Conservation (phyloP, 2,329 filamentous ascomycete species). For the Bertia moriformis region DNA sequence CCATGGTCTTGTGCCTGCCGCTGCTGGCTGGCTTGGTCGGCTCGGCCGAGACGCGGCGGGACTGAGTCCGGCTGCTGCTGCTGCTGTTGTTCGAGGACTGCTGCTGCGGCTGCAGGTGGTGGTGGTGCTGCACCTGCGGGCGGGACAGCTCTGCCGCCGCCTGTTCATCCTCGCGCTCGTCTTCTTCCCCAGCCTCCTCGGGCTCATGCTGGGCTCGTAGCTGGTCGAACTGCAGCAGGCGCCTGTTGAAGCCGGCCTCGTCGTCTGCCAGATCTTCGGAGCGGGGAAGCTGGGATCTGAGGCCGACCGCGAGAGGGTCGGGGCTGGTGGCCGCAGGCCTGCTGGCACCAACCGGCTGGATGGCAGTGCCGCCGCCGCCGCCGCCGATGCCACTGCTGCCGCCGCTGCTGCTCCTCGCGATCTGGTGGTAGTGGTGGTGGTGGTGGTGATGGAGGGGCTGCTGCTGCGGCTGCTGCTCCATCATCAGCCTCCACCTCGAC, state of each 20-base stretch:
- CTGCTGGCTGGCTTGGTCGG: no score
- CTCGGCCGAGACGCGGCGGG: no score
- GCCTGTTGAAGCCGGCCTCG: conserved; percentile 47
- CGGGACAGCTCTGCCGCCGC: conserved; percentile 2
- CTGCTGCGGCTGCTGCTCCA: conserved; percentile 14
- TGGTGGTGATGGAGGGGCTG: conserved; percentile 21
- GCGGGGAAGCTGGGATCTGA: conserved; percentile 31
- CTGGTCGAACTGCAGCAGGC: conserved; percentile 71
- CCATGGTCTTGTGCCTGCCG: no score
- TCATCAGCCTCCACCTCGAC: conserved; percentile 3
- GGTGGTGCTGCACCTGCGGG: no score
- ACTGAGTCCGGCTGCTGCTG: no score
- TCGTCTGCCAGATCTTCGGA: conserved; percentile 36
- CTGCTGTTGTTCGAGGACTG: no score
- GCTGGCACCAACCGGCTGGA: conserved; percentile 20
- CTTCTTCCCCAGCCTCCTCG: conserved; percentile 15
- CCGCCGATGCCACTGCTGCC: conserved; percentile 12
- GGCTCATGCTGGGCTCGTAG: conserved; percentile 60
- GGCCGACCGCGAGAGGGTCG: no score
- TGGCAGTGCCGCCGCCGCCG: conserved; percentile 16
- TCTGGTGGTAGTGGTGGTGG: no score
- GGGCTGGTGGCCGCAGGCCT: conserved; percentile 16
- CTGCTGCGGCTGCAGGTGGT: no score
- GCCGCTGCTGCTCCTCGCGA: conserved; percentile 27
- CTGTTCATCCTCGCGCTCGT: conserved; percentile 15